Evolutionary conservation across 768 basidiomycete genomes (phyloP), one percentile per base, ranked within the genome.

Genomic region (Podaxis sp.): DNA sequence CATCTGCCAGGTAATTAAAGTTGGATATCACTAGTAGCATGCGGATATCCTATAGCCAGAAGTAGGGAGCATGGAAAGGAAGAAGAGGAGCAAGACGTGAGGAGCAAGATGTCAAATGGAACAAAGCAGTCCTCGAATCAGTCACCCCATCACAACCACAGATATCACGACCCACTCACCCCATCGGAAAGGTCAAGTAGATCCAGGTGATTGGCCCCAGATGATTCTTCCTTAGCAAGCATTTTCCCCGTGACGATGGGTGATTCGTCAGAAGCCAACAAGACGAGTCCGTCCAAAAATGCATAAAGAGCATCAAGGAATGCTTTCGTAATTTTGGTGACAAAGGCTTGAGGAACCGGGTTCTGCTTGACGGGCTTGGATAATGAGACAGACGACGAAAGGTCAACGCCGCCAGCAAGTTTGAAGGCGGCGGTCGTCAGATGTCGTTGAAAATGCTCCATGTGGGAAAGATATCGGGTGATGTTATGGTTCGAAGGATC

Each of bases 21-120:
- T 98, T 98, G 14, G 93, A 92, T 35, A 98, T 79, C 44, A 97
- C 93, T 42, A 98, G 77, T 14, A 99, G 80, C 50, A 95, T 79
- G 48, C 96, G 86, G 13, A 83, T 90, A 68, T 96, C 91, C 95
- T 97, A 63, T 18, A 52, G 11, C 63, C 36, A 58, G 55, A 21
- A 55, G 59, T 44, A 35, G 63, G 47, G 59, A 48, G 59, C 36
- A 63, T 58, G 53, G 63, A 52, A 53, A 48, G 55, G 32, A 32
- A 32, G 32, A 32, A 32, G 32, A 50, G 28, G 27, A 40, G 27
- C 32, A 40, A 51, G 10, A 27, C 18, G 42, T 35, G 32, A 50
- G 28, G 27, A 40, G 27, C 32, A 40, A 51, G 10, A 27, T 13
- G 42, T 35, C 50, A 13, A 53, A 14, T 28, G n/a, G 27, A 54